phyloP scores from a whole-genome alignment of 257 asterid species.

The Rhazya stricta region DNA sequence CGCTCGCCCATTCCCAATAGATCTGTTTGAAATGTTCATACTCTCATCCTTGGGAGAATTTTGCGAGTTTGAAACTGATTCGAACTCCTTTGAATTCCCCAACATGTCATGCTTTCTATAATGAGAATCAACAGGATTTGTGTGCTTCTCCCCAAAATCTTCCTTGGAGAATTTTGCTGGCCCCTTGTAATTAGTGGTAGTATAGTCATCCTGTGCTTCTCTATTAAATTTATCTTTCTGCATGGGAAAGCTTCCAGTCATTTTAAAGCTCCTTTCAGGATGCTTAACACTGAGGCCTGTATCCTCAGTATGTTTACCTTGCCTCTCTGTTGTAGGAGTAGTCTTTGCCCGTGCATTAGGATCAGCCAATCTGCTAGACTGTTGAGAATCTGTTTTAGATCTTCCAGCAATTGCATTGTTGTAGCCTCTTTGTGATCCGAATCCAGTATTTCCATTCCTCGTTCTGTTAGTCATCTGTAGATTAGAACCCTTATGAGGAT shows the following conservation, averaged over 20 bases:
- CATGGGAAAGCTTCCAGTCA: constrained; percentile 34
- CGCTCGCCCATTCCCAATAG: constrained; percentile 50
- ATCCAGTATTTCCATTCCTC: constrained; percentile 37
- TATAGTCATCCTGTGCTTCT: constrained; percentile 39
- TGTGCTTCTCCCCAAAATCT: constrained; percentile 42
- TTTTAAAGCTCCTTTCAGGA: constrained; percentile 46
- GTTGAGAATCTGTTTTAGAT: constrained; percentile 46
- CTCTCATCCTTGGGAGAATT: constrained; percentile 49
- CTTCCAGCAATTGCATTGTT: constrained; percentile 36
- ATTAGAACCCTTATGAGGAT: constrained; percentile 26
- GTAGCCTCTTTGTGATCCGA: constrained; percentile 37
- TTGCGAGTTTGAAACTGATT: constrained; percentile 31
- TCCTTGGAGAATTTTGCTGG: constrained; percentile 32
- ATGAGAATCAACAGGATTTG: constrained; percentile 34
- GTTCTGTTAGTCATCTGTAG: constrained; percentile 34
- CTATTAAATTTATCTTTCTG: constrained; percentile 37
- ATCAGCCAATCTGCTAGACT: constrained; percentile 44
- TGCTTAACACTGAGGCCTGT: constrained; percentile 39
- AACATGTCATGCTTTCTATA: constrained; percentile 35
- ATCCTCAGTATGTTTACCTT: constrained; percentile 45
- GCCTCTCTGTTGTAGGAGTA: constrained; percentile 42
- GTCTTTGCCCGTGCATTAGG: constrained; percentile 34
- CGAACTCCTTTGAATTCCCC: constrained; percentile 43
- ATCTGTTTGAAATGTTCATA: constrained; percentile 32
- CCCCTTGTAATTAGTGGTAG: constrained; percentile 35